Evolutionary conservation across 441 rosid species (phyloP).

Genomic region (Populus hybrid): DNA sequence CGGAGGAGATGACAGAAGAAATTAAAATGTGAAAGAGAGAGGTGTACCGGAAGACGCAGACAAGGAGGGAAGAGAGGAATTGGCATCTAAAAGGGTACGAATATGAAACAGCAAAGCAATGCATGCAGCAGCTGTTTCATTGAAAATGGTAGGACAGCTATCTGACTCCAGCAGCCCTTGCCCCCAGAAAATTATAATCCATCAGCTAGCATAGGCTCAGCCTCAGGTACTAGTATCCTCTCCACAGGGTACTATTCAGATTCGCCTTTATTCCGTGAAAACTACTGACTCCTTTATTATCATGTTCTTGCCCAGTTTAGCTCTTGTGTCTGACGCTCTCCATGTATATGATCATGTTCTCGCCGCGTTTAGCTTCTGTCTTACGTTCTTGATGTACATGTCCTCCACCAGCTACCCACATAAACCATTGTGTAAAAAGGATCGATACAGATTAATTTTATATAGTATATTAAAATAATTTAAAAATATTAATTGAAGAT

Average conservation of each 20-base stretch:
- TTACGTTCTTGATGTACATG: too few relatives aligned
- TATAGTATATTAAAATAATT: too few relatives aligned
- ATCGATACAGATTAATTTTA: too few relatives aligned
- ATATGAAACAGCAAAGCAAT: neutral
- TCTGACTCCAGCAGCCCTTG: neutral
- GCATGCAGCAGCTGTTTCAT: neutral
- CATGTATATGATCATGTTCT: too few relatives aligned
- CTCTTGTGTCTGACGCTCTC: neutral
- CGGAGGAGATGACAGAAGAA: neutral
- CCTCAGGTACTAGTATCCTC: neutral
- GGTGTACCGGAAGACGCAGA: rapidly evolving
- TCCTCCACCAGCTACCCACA: too few relatives aligned
- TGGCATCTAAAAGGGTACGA: neutral
- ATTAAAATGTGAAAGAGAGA: neutral
- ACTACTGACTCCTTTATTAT: neutral
- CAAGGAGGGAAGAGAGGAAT: neutral
- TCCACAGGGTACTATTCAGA: neutral
- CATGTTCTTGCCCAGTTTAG: neutral
- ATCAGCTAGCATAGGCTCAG: neutral
- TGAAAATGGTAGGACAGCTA: neutral
- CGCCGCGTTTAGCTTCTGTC: too few relatives aligned
- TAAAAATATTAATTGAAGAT: too few relatives aligned
- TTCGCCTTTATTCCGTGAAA: neutral
- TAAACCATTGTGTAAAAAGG: too few relatives aligned
- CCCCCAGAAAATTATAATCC: neutral